Base-by-base conservation (phyloP, 306 rosid genomes). In the Arachis stenosperma region DNA sequence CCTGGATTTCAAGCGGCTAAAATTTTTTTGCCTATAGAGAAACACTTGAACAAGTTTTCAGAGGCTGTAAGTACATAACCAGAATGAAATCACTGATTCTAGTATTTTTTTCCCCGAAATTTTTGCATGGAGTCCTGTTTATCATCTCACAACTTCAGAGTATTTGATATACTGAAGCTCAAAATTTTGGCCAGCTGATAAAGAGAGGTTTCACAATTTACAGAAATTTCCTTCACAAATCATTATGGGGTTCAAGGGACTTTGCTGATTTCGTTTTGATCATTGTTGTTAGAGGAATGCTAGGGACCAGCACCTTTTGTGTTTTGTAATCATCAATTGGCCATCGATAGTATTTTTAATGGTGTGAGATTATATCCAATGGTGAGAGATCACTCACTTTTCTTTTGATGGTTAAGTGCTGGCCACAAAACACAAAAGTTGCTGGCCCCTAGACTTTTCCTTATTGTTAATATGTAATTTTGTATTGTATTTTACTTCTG, bases 111-210 rank as follows among this genome's bases (percentile, higher is more conserved):
- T 36, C 61, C 73, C 36, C 61, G 73, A 56, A 73, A 46, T 60
- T 79, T 81, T 75, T 75, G 47, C 82, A 54, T 67, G 65, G 73
- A 75, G 75, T 81, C 87, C 83, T 61, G 15, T 65, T 74, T 66
- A 51, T 51, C 78, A 65, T 70, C 74, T 81, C 29, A 55, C 17
- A 53, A 73, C 61, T 48, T 65, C 60, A 58, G 76, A 74, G 81
- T 41, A 64, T 70, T 73, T 73, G 81, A 79, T 71, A 63, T 69
- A 80, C 58, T n/a, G 76, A 70, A 76, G 70, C 86, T 81, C 79
- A 64, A 84, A 83, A 75, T 84, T 86, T 86, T 88, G 82, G 82
- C 65, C 81, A 76, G 75, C 74, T 63, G 61, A 77, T 77, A 69
- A 61, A 46, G 67, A 67, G 70, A 63, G 10, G n/a, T 67, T 22